Base-by-base conservation (phyloP, 805 yeast species). In the Saccharomycodes ludwigii region DNA sequence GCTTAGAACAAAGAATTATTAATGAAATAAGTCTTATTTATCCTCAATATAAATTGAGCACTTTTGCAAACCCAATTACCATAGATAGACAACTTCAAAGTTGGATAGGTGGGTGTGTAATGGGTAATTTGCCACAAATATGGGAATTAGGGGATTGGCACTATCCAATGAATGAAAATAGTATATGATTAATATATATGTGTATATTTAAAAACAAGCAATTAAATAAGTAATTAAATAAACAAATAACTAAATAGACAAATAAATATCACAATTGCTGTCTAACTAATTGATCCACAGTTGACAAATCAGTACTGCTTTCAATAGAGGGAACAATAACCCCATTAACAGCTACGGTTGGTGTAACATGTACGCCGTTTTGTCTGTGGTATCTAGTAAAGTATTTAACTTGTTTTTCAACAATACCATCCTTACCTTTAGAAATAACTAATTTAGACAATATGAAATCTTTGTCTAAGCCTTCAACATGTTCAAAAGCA, bases 341-440 rank as follows among this genome's bases (percentile, higher is more conserved):
- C 1, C 94, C 94, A 50, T 82, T 69, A 24, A 83, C 58, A 14
- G 68, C 52, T 10, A 81, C 79, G 4, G 91, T 76, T 14, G 95
- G 95, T 3, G 91, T 80, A n/a, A 79, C 76, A 48, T 84, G 94
- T 23, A 79, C 71, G 27, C 88, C 84, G 25, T 75, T 69, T 36
- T 81, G 82, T 49, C 95, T 68, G 32, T 73, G 74, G 48, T 71
- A 72, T 50, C 74, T 66, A 13, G 85, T 67, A 48, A 80, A 82
- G 44, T 76, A 76, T 56, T 82, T 84, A 39, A 80, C 44, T 46
- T 82, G 93, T 21, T 53, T 62, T 10, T 24, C 26, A 5, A 52
- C 60, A 42, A 73, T 76, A 7, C 91, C 88, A 5, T 52, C 60
- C 42, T 74, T 76, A 7, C 91, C 88, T 3, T 51, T 20, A 9